Conservation (phyloP, 2,329 filamentous ascomycete genomes). For the Aspergillus latus region DNA sequence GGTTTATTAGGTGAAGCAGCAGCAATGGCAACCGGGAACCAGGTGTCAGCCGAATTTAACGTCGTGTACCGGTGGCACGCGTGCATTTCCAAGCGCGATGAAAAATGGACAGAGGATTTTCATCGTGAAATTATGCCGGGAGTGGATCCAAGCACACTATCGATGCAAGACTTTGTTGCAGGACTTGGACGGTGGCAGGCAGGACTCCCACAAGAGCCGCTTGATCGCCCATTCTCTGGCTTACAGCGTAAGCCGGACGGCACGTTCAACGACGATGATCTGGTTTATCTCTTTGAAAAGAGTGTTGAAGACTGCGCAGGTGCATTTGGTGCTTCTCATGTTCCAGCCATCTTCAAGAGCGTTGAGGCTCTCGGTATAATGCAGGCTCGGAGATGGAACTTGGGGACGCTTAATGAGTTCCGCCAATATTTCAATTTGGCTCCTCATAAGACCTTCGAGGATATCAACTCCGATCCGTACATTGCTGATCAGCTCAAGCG, state of each 20-base stretch:
- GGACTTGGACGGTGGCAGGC: slow-evolving; percentile 45
- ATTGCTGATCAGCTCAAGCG: slow-evolving; percentile 47
- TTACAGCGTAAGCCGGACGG: slow-evolving; percentile 52
- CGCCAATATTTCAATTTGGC: slow-evolving; percentile 54
- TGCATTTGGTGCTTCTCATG: slow-evolving; percentile 59
- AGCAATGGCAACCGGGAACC: slow-evolving; percentile 61
- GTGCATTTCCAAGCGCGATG: slow-evolving; percentile 60
- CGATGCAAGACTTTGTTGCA: slow-evolving; percentile 40
- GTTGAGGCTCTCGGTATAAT: slow-evolving; percentile 65
- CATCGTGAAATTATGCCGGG: slow-evolving; percentile 51
- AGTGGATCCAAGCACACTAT: slow-evolving; percentile 37
- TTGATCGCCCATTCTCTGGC: slow-evolving; percentile 50
- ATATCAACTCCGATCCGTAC: slow-evolving; percentile 53
- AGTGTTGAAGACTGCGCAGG: slow-evolving; percentile 63
- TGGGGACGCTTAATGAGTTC: slow-evolving; percentile 61
- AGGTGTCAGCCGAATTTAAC: slow-evolving; percentile 69
- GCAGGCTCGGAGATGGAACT: slow-evolving; percentile 62
- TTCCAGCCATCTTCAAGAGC: slow-evolving; percentile 58
- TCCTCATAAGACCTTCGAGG: slow-evolving; percentile 51
- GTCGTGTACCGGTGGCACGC: slow-evolving; percentile 67
- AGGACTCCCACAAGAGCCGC: slow-evolving; percentile 45
- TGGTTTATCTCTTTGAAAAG: slow-evolving; percentile 56
- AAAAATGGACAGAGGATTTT: slow-evolving; percentile 60
- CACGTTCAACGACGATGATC: slow-evolving; percentile 57
- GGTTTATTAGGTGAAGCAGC: slow-evolving; percentile 47